Percentiles rank a stretch among this genome's conserved stretches.
phyloP scores from a whole-genome alignment of 2,329 filamentous ascomycete species.

The Hypomyces rosellus region DNA sequence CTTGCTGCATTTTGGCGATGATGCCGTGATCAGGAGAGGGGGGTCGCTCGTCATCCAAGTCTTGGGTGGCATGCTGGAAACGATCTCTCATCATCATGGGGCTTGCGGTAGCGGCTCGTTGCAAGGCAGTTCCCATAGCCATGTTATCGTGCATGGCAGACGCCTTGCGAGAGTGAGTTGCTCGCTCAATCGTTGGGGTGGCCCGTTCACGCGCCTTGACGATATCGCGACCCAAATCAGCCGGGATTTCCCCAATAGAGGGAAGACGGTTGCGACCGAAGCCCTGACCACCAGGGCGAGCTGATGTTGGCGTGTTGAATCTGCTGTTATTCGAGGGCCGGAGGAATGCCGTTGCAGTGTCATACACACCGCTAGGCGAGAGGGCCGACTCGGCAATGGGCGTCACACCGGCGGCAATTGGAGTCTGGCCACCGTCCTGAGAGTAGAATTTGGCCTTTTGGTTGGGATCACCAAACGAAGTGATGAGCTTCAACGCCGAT shows the following conservation, averaged over 20 bases:
- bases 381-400: constrained; percentile 75
- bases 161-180: constrained; percentile 27
- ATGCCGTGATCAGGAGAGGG: constrained; percentile 57
- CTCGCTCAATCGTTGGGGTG: constrained; percentile 21
- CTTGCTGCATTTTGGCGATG: constrained; percentile 55
- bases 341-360: constrained; percentile 61
- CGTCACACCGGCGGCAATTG: constrained; percentile 75
- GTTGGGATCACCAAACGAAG: constrained; percentile 65
- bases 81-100: constrained; percentile 56
- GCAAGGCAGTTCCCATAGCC: constrained; percentile 41
- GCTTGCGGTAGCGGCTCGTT: constrained; percentile 61
- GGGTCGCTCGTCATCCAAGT: constrained; percentile 37
- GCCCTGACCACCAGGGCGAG: constrained; percentile 50
- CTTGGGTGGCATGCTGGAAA: constrained; percentile 29
- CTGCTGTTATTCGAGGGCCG: constrained; percentile 61
- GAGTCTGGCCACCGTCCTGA: constrained; percentile 58
- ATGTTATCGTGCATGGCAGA: constrained; percentile 39
- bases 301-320: constrained; percentile 64
- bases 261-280: constrained; percentile 62
- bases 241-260: constrained; percentile 61
- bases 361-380: constrained; percentile 53
- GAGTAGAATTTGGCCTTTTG: constrained; percentile 60
- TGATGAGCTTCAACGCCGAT: constrained; percentile 84
- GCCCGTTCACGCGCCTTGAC: constrained; percentile 21
- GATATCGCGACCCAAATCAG: constrained; percentile 25